Conservation (phyloP, 1,284 basidiomycete genomes). For the Flammula alnicola region DNA sequence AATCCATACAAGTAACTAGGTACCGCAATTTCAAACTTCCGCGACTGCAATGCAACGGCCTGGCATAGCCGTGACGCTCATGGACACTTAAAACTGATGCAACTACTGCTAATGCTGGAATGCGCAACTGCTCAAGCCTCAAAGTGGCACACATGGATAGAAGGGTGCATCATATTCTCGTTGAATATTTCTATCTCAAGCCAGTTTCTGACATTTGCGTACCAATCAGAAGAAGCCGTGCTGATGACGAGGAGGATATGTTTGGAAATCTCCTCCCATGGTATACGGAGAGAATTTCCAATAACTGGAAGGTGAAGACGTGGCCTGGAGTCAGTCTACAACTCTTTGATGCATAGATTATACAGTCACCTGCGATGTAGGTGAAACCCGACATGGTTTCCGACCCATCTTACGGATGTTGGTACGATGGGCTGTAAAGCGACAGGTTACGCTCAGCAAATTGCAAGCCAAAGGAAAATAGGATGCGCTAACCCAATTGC, state of each 20-base stretch:
- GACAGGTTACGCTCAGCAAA: neutral
- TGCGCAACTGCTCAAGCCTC: too few species aligned
- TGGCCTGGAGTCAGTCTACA: neutral
- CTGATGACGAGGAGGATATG: constrained; percentile 9
- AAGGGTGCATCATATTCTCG: too few species aligned
- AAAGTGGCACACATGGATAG: too few species aligned
- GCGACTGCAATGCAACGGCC: too few species aligned
- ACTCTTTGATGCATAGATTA: neutral
- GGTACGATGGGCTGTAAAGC: constrained; percentile 8
- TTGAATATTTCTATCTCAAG: too few species aligned
- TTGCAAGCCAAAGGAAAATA: too few species aligned
- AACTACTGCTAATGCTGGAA: too few species aligned
- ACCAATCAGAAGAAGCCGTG: neutral
- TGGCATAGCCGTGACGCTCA: too few species aligned
- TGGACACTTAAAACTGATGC: too few species aligned
- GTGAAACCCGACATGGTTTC: constrained; percentile 22
- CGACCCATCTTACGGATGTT: constrained; percentile 24
- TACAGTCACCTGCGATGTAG: constrained; percentile 23
- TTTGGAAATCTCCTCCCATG: constrained; percentile 17
- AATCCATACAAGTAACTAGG: too few species aligned
- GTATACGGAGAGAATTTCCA: constrained; percentile 32
- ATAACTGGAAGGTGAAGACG: constrained; percentile 23
- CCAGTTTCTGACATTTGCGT: too few species aligned
- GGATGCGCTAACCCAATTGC: constrained; percentile 25
- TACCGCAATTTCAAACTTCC: too few species aligned